A percentile compares a stretch with the other conserved stretches of the same genome.
Evolutionary conservation across 306 rosid genomes (phyloP).

Genomic region (Vicia faba): DNA sequence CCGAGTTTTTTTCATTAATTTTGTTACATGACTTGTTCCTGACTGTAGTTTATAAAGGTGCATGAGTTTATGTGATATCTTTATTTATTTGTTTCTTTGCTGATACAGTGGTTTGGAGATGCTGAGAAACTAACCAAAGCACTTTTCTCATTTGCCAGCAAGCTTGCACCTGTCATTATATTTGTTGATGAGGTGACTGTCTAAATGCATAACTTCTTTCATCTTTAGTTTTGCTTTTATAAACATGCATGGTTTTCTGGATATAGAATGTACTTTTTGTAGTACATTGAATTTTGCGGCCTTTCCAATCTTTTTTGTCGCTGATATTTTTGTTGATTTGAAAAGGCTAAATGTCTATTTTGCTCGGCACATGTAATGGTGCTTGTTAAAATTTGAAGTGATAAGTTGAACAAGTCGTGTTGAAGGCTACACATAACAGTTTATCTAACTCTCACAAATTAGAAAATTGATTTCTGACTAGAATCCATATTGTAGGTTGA

Average conservation of each 20-base stretch:
- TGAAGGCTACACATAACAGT: constrained; percentile 18
- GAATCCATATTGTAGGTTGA: constrained; percentile 65
- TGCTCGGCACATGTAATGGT: background rate
- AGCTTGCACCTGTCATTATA: constrained; percentile 93
- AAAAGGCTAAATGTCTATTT: background rate
- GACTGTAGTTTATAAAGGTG: background rate
- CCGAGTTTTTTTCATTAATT: background rate
- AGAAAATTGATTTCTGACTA: constrained; percentile 31
- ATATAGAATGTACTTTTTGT: background rate
- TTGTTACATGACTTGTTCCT: background rate
- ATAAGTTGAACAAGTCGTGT: background rate
- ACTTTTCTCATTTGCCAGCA: constrained; percentile 96
- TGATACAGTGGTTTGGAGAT: constrained; percentile 95
- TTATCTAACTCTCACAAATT: constrained; percentile 7
- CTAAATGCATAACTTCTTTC: constrained; percentile 28
- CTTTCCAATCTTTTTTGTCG: background rate
- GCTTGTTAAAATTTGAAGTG: background rate
- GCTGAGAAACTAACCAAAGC: constrained; percentile 99
- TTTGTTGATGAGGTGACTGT: constrained; percentile 89
- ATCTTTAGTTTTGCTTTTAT: constrained; percentile 12
- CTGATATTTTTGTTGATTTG: background rate
- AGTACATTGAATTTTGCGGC: constrained; percentile 7
- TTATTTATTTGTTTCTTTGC: constrained; percentile 32
- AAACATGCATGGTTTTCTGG: constrained; percentile 9
- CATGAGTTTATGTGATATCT: constrained; percentile 16